Conservation (phyloP, 768 basidiomycete species). For the Rhodotorula toruloides region DNA sequence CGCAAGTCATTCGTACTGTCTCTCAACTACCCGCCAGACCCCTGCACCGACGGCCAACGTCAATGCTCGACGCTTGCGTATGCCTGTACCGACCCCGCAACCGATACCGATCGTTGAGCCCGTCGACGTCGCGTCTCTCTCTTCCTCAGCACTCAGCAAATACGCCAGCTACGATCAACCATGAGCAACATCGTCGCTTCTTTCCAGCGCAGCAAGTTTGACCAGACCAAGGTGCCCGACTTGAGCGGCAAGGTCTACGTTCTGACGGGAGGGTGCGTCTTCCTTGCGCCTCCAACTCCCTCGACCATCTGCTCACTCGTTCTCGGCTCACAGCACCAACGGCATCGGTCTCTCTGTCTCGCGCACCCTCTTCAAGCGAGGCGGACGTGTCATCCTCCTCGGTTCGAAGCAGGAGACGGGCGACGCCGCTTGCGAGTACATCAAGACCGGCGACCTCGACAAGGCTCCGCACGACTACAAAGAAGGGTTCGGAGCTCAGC, state of each 20-base stretch:
- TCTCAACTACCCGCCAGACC: no score
- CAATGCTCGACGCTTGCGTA: no score
- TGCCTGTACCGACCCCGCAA: no score
- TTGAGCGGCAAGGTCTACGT: conserved; percentile 16
- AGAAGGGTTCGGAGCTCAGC: conserved; percentile 1
- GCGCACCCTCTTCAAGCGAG: conserved; percentile 27
- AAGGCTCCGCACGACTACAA: conserved; percentile 20
- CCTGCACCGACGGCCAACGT: no score
- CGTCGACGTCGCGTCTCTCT: no score
- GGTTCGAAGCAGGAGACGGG: conserved; percentile 2
- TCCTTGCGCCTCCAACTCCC: background rate
- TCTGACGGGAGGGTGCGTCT: conserved; percentile 16
- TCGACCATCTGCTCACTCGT: background rate
- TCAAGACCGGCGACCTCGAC: conserved; percentile 23
- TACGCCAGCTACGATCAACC: no score
- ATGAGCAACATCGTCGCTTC: background rate
- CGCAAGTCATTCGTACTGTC: no score
- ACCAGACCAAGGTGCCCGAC: conserved; percentile 5
- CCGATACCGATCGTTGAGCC: no score
- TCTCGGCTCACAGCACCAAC: no score
- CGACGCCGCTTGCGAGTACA: conserved; percentile 17
- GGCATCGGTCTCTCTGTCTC: conserved; percentile 27
- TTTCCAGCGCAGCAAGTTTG: background rate
- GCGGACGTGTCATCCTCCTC: conserved; percentile 16
- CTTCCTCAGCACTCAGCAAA: no score